Base-by-base conservation (phyloP, 345 rosid species). In the Populus euphratica region DNA sequence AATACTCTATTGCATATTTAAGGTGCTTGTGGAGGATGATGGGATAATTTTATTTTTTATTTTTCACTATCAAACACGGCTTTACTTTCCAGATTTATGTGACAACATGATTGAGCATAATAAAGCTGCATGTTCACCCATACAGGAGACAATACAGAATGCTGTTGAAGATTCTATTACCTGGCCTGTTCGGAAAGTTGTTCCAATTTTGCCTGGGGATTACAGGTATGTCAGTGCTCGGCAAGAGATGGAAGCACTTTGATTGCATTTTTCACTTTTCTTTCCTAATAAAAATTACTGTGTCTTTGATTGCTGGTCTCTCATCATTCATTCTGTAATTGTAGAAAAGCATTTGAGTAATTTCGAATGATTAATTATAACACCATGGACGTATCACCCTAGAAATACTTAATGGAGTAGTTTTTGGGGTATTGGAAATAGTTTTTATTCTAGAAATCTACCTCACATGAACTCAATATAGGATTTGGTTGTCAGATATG, bases 201-300 rank as follows among this genome's bases (percentile, higher is more conserved):
- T 96, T 82, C 98, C 98, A 77, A 96, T 96, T 83, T 80, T 94
- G 84, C 99, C 99, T 20, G 98, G 99, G 70, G 98, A 96, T 83
- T 96, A 94, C 79, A 90, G 98, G 99, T 96, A 89, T 72, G 61
- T 81, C 39, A 25, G 13, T 41, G 13, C 8, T 6, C 2, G 6
- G 31, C 10, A 29, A 73, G 68, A 21, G 23, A 31, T 16, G 31
- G 27, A 13, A 72, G 17, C 10, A 29, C 16, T 78, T 78, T 76
- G 38, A 11, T 35, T 84, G n/a, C 29, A 59, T 61, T 64, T 13
- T 67, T 72, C 69, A 17, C 47, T 27, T 43, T 21, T 77, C 17
- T 29, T 52, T 35, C 70, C 52, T 56, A 52, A 54, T 36, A 8
- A 39, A 39, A 10, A 21, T 25, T 21, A 64, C 47, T 31, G 10